These are phyloP conservation scores for Zangia roseola DNA, from an alignment of 768 basidiomycete species.

Conservation along the genomic window DNA sequence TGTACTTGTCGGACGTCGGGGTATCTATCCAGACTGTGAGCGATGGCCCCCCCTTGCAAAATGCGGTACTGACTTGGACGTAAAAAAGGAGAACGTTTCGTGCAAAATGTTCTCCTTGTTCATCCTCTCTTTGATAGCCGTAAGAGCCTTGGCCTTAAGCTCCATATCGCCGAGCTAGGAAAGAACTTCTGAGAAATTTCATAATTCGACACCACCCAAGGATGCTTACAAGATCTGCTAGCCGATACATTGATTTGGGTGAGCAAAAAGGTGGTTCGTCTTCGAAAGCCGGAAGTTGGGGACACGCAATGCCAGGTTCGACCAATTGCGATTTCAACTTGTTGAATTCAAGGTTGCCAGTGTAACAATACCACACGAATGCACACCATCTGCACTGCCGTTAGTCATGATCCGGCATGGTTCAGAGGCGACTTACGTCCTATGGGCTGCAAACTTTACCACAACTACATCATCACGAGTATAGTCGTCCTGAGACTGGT, in stretches of 20 bases:
- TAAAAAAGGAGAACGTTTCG: conserved; percentile 29
- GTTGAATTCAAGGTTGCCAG: conserved; percentile 11
- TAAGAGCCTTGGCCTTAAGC: conserved; percentile 16
- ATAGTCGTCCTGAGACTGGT: not conserved
- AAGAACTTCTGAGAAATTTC: not conserved
- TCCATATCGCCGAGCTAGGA: conserved; percentile 13
- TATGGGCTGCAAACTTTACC: conserved; percentile 11
- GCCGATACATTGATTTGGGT: conserved; percentile 38
- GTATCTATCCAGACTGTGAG: conserved; percentile 14
- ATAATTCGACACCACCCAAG: not conserved
- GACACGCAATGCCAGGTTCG: not conserved
- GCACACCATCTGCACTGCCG: conserved; percentile 12
- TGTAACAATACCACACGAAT: conserved; percentile 18
- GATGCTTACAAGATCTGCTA: conserved; percentile 30
- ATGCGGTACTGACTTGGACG: conserved; percentile 18
- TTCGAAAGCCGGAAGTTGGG: not conserved
- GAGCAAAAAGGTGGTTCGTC: conserved; percentile 24
- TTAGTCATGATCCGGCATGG: not conserved
- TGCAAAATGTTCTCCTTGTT: conserved; percentile 17
- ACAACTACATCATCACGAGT: not conserved
- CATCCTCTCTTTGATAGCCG: conserved; percentile 18
- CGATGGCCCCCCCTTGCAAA: not conserved
- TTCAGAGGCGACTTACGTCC: conserved; percentile 3
- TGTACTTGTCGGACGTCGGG: conserved; percentile 15
- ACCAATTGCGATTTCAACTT: conserved; percentile 14